Base-by-base conservation (phyloP, 2,329 filamentous ascomycete species). In the Pseudogymnoascus sp. region DNA sequence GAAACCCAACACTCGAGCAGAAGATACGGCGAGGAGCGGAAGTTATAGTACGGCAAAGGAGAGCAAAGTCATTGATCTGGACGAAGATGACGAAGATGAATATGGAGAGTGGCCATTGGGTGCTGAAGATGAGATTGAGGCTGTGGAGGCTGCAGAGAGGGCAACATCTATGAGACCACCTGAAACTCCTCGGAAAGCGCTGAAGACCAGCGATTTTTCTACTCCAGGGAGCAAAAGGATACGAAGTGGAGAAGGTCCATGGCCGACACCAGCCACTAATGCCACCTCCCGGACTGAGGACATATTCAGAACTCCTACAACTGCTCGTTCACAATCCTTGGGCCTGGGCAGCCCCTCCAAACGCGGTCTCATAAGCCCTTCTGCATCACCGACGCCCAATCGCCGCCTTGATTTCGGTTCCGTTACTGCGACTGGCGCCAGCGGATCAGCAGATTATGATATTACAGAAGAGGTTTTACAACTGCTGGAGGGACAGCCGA, bases 381-480 rank as follows among this genome's bases (percentile, higher is more conserved):
- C 65, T 14, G 55, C 45, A 4, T 72, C 70, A n/a, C 70, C 69
- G 10, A 71, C 69, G 7, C 68, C 68, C 8, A 63, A 58, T 52
- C 63, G 67, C 26, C 70, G 49, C 16, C 35, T 60, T 60, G 58
- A 60, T 41, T 60, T 60, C 58, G n/a, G 8, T 38, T 60, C 58
- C 19, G 12, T 41, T 21, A 23, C 21, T 38, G 12, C 14, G 21
- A n/a, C 29, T 55, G 11, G 49, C 16, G n/a, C 29, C n/a, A 55
- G 49, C 29, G 16, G 49, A 35, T 21, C 29, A 6, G 16, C 49
- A 21, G 70, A 72, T 64, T 70, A 74, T 59, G 74, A 78, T 38
- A 70, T 82, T 60, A 77, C 76, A 1, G 69, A 74, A 3, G 76
- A 83, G 59, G 75, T 86, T 41, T 76, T 85, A 72, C 66, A 69